Evolutionary conservation across 306 rosid genomes (phyloP).

Genomic region (Medicago arabica): DNA sequence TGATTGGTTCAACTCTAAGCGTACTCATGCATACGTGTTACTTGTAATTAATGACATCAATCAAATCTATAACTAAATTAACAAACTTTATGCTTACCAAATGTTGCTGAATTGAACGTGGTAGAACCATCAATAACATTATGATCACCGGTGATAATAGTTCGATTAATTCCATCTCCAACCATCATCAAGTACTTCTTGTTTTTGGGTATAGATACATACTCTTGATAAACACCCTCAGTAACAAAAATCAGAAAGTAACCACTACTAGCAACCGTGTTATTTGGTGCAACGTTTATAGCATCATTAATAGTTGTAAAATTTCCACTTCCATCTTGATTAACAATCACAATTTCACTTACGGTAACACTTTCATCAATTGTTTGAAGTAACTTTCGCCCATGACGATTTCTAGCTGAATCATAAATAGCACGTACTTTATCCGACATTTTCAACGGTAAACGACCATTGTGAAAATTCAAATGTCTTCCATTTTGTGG

Average conservation of each 20-base stretch:
- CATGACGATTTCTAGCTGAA: slow-evolving; percentile 48
- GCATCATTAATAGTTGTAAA: slow-evolving; percentile 71
- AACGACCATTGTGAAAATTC: slow-evolving; percentile 57
- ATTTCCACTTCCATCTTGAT: slow-evolving; percentile 37
- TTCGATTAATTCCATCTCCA: slow-evolving; percentile 79
- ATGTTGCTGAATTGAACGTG: slow-evolving; percentile 81
- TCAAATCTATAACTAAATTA: not conserved
- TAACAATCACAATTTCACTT: slow-evolving; percentile 60
- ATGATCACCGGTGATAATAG: slow-evolving; percentile 73
- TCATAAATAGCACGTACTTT: slow-evolving; percentile 52
- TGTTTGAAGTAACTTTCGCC: slow-evolving; percentile 60
- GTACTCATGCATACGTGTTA: not conserved
- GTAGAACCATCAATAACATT: slow-evolving; percentile 77
- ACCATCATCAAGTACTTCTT: slow-evolving; percentile 71
- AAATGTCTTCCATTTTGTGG: slow-evolving; percentile 34
- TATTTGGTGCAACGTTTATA: slow-evolving; percentile 68
- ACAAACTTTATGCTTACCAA: slow-evolving; percentile 54
- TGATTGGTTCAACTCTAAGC: slow-evolving; percentile 9
- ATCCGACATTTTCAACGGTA: slow-evolving; percentile 69
- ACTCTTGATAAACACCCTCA: slow-evolving; percentile 73
- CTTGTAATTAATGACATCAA: slow-evolving; percentile 4
- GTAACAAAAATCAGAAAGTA: slow-evolving; percentile 70
- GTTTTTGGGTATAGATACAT: slow-evolving; percentile 59
- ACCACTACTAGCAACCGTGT: slow-evolving; percentile 48
- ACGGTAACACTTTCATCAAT: slow-evolving; percentile 45